A percentile compares a stretch with the other conserved stretches of the same genome.
Conservation (phyloP, 257 asterid genomes). For the Catharanthus roseus region DNA sequence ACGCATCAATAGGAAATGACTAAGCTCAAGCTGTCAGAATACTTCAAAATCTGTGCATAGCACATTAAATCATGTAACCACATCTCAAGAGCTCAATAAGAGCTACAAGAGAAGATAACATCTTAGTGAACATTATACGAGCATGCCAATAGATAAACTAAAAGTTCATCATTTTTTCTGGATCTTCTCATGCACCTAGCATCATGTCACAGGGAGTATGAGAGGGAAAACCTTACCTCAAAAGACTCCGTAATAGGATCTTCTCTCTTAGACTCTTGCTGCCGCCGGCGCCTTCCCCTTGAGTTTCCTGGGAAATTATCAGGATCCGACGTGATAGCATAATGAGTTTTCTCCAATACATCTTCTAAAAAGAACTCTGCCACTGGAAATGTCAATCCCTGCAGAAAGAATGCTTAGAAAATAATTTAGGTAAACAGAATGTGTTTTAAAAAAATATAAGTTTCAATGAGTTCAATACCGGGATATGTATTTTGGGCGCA, state of each 20-base stretch:
- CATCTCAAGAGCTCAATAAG: background rate
- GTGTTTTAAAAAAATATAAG: constrained; percentile 15
- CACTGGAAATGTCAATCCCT: constrained; percentile 95
- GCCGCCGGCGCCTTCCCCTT: constrained; percentile 57
- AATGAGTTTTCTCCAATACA: constrained; percentile 71
- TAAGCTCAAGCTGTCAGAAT: background rate
- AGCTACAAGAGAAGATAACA: background rate
- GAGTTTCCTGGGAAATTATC: constrained; percentile 53
- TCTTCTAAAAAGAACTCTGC: constrained; percentile 81
- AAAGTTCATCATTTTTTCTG: background rate
- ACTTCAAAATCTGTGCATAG: background rate
- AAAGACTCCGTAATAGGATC: constrained; percentile 75
- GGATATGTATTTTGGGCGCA: constrained; percentile 84
- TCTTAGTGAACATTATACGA: background rate
- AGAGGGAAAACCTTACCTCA: constrained; percentile 52
- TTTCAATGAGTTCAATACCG: constrained; percentile 47
- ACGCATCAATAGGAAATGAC: background rate
- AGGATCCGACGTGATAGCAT: constrained; percentile 46
- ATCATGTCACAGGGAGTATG: background rate
- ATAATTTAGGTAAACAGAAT: constrained; percentile 9
- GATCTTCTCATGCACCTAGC: background rate
- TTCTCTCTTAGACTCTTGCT: constrained; percentile 48
- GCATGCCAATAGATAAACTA: constrained; percentile 11
- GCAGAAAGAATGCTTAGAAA: constrained; percentile 21
- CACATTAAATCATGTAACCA: background rate